phyloP scores from a whole-genome alignment of 2,329 filamentous ascomycete genomes.

The Coniochaeta sp. region DNA sequence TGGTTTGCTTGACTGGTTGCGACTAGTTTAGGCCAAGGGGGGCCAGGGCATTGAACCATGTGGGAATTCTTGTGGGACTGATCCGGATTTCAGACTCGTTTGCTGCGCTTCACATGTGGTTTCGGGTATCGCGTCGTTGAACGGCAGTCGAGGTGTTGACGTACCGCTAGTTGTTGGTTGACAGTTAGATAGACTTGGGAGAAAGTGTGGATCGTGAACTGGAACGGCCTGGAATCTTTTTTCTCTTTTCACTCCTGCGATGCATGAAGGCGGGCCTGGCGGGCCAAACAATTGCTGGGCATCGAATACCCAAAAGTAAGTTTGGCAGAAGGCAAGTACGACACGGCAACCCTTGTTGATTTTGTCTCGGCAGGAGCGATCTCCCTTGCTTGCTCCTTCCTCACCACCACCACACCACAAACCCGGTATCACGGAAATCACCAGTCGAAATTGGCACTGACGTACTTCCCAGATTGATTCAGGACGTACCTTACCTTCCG shows the following conservation, averaged over 20 bases:
- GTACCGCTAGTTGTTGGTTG: not conserved
- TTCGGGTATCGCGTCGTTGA: not conserved
- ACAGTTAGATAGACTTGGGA: not conserved
- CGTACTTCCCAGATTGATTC: not conserved
- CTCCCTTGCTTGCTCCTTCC: no score
- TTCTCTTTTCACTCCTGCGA: not conserved
- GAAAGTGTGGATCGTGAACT: not conserved
- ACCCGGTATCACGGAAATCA: not conserved
- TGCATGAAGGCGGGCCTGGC: not conserved
- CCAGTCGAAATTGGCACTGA: no score
- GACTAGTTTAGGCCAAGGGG: not conserved
- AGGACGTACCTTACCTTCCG: no score
- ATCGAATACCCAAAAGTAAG: not conserved
- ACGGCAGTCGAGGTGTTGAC: not conserved
- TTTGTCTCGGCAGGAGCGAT: not conserved
- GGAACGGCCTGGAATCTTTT: not conserved
- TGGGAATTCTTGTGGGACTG: not conserved
- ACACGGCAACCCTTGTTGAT: not conserved
- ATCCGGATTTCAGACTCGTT: no score
- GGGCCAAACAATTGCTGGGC: no score
- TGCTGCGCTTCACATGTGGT: no score
- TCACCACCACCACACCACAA: no score
- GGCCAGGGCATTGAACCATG: not conserved
- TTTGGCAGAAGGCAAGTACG: not conserved
- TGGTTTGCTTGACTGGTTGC: not conserved